phyloP scores from a whole-genome alignment of 805 yeast species.

The Kodamaea fukazawae region DNA sequence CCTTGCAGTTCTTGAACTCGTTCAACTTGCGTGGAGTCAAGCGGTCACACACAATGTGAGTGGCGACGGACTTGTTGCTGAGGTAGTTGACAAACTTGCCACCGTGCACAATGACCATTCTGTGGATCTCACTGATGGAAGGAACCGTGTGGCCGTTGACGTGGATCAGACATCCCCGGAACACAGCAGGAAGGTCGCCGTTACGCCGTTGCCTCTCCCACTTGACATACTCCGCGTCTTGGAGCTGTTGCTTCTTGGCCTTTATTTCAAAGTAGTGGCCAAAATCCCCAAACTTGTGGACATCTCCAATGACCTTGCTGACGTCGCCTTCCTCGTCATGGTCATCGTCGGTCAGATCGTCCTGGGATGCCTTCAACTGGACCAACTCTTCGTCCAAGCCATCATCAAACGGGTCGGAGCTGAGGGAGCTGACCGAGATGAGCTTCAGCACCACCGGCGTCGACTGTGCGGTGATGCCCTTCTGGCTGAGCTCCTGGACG shows the following conservation, averaged over 20 bases:
- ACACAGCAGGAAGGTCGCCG: constrained; percentile 36
- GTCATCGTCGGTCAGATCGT: constrained; percentile 1
- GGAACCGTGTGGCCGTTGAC: constrained; percentile 92
- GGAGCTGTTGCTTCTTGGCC: constrained; percentile 56
- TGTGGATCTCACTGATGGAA: constrained; percentile 67
- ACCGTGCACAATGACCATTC: constrained; percentile 71
- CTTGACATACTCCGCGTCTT: constrained; percentile 47
- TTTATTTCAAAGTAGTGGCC: constrained; percentile 64
- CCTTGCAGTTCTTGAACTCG: constrained; percentile 65
- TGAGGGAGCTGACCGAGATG: constrained; percentile 11
- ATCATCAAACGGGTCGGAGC: constrained; percentile 27
- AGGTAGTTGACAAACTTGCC: constrained; percentile 73
- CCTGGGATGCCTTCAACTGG: background rate
- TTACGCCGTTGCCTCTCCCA: constrained; percentile 45
- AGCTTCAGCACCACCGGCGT: constrained; percentile 5
- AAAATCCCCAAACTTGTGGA: constrained; percentile 62
- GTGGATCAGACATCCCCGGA: constrained; percentile 61
- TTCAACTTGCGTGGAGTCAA: constrained; percentile 72
- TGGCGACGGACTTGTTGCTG: constrained; percentile 66
- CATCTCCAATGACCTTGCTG: constrained; percentile 22
- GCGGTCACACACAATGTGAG: constrained; percentile 80
- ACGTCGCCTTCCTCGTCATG: constrained; percentile 13
- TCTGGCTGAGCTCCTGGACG: constrained; percentile 13
- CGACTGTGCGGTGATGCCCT: constrained; percentile 7
- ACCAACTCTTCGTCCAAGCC: constrained; percentile 20